A percentile compares a stretch with the other conserved stretches of the same genome.
Evolutionary conservation across 257 asterid species (phyloP).

Genomic region (Nicotiana undulata): DNA sequence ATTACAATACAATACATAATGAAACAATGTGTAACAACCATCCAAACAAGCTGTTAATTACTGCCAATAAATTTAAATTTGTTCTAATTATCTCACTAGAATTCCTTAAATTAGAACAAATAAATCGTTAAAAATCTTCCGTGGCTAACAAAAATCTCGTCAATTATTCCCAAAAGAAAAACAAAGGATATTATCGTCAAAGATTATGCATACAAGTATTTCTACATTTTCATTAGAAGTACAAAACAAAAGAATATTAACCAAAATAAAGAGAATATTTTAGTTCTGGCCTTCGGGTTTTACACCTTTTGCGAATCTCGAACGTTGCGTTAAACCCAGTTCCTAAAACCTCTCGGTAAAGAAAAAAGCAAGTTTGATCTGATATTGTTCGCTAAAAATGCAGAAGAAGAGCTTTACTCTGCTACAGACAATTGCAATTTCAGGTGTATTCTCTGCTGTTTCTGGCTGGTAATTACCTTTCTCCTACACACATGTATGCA

Average conservation of each 20-base stretch:
- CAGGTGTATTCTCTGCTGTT: constrained; percentile 84
- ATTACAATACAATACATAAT: too few relatives aligned
- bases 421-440: constrained; percentile 62
- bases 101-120: background rate
- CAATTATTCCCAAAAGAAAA: background rate
- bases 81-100: background rate
- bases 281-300: background rate
- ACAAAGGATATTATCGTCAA: background rate
- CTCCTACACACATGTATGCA: background rate
- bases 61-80: background rate
- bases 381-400: constrained; percentile 8
- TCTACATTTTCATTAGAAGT: too few relatives aligned
- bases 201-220: too few relatives aligned
- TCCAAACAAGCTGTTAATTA: too few relatives aligned
- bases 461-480: constrained; percentile 51
- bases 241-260: too few relatives aligned
- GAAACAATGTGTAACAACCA: too few relatives aligned
- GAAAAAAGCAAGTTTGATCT: background rate
- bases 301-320: background rate
- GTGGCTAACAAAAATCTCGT: background rate
- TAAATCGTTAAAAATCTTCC: background rate
- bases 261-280: background rate
- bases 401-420: constrained; percentile 65
- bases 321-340: background rate
- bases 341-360: background rate